phyloP scores from a whole-genome alignment of 106 monocot species.

The Vanilla planifolia region DNA sequence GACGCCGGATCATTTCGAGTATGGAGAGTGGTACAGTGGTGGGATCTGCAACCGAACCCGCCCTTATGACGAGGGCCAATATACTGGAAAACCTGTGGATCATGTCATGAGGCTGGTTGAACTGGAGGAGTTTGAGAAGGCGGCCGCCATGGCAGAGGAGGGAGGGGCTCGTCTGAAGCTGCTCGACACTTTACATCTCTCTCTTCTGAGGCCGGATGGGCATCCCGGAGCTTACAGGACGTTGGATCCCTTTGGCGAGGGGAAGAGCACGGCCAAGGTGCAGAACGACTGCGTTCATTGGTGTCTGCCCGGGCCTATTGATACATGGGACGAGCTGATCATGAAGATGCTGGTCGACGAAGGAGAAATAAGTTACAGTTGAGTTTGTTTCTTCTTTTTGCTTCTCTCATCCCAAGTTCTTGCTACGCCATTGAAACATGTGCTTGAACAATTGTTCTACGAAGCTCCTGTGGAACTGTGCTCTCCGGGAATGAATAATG shows the following conservation, averaged over 20 bases:
- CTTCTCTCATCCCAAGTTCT: too few species aligned
- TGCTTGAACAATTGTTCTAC: too few species aligned
- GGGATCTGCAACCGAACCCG: slow-evolving; percentile 28
- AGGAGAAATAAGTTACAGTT: not conserved
- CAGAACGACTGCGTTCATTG: slow-evolving; percentile 33
- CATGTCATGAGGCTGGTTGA: slow-evolving; percentile 16
- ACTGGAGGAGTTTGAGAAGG: slow-evolving; percentile 27
- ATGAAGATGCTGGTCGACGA: slow-evolving; percentile 12
- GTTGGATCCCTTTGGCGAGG: slow-evolving; percentile 15
- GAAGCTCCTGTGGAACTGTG: too few species aligned
- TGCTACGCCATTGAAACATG: too few species aligned
- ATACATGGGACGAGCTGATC: slow-evolving; percentile 17
- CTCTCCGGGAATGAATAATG: too few species aligned
- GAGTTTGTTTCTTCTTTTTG: too few species aligned
- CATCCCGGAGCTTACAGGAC: slow-evolving; percentile 32
- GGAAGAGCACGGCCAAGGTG: not conserved
- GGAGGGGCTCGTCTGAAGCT: slow-evolving; percentile 9
- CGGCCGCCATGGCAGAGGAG: not conserved
- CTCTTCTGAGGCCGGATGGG: slow-evolving; percentile 27
- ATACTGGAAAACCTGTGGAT: slow-evolving; percentile 3
- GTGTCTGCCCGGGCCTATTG: slow-evolving; percentile 31
- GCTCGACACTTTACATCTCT: slow-evolving; percentile 20
- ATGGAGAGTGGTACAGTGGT: slow-evolving; percentile 34
- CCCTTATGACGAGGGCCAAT: slow-evolving; percentile 33
- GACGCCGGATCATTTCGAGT: slow-evolving; percentile 40